Evolutionary conservation across 768 basidiomycete genomes (phyloP), one percentile per base, ranked within the genome.

Genomic region (Polyporus arcularius): DNA sequence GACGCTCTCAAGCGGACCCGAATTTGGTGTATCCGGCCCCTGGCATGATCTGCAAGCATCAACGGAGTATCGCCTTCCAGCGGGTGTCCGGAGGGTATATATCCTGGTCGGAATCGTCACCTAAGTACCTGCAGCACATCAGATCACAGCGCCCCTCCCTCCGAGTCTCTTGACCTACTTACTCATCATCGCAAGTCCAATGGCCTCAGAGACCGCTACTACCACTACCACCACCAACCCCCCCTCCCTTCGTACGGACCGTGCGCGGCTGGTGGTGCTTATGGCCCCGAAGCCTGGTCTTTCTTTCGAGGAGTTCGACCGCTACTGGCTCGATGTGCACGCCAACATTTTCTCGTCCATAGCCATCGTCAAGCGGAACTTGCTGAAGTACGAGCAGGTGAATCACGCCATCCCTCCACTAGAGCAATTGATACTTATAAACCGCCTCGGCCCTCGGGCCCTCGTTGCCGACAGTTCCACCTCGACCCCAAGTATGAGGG

Each of bases 311-410:
- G 70, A 75, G 45, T 76, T 72, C 64, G 65, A 68, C 46, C 61
- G 53, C 15, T 70, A 75, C 58, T 75, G 74, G 75, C 50, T 71
- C 8, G 63, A 68, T 16, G 66, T 65, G 0, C 74, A 76, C 55
- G 67, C 66, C 18, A 54, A 66, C 18, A 57, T 71, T 9, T 75
- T 76, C 62, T 57, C 61, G 16, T 72, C 71, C 1, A 66, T 75
- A 43, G 69, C 70, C 12, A 67, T 75, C 15, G 73, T 70, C 31
- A 72, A 74, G 65, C 70, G 57, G 46, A 75, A 76, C 45, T 58
- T 72, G 39, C 66, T 74, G 30, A 75, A 74, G 45, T 76, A 75
- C 58, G 74, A 78, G 53, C 73, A 75, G 71, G 75, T 75, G 30
- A 43, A 65, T 40, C 21, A 4, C 16, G 43, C 39, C 15, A 26